phyloP scores from a whole-genome alignment of 2,329 filamentous ascomycete species.

The Gliomastix tumulicola region DNA sequence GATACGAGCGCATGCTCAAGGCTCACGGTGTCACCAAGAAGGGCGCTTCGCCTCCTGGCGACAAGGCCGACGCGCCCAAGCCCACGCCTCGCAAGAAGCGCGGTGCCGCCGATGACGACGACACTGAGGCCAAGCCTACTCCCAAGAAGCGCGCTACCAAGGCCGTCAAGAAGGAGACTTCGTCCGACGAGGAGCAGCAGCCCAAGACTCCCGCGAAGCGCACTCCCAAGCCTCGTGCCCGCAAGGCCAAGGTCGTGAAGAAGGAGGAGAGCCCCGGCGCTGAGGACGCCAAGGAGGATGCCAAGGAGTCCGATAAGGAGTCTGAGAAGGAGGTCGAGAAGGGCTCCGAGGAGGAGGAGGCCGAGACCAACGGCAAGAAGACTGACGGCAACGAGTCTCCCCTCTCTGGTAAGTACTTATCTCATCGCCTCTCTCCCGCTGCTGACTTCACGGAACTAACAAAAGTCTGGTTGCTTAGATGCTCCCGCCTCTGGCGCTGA shows the following conservation, averaged over 20 bases:
- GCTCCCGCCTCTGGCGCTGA: neutral
- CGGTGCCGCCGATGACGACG: constrained; percentile 10
- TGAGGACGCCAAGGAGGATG: constrained; percentile 10
- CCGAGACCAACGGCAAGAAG: constrained; percentile 10
- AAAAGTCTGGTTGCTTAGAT: too few relatives aligned
- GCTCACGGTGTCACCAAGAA: constrained; percentile 37
- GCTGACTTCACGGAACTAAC: too few relatives aligned
- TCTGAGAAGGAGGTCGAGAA: constrained; percentile 10
- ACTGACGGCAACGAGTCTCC: constrained; percentile 13
- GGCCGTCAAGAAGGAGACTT: neutral
- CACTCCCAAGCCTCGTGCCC: too few relatives aligned
- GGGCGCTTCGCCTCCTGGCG: constrained; percentile 1
- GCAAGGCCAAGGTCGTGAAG: constrained; percentile 12
- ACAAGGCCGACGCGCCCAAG: constrained; percentile 3
- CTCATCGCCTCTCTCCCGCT: too few relatives aligned
- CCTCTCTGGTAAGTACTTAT: constrained; percentile 18
- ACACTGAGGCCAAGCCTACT: constrained; percentile 10
- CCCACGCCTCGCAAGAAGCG: constrained; percentile 17
- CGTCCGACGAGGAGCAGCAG: neutral
- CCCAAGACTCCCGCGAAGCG: constrained; percentile 4
- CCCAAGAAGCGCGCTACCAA: constrained; percentile 12
- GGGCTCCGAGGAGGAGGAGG: constrained; percentile 6
- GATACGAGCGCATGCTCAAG: constrained; percentile 61
- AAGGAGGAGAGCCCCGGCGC: constrained; percentile 15
- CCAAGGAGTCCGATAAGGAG: constrained; percentile 10